phyloP scores from a whole-genome alignment of 192 early-diverging fungal species.

The Backusella tuberculispora region DNA sequence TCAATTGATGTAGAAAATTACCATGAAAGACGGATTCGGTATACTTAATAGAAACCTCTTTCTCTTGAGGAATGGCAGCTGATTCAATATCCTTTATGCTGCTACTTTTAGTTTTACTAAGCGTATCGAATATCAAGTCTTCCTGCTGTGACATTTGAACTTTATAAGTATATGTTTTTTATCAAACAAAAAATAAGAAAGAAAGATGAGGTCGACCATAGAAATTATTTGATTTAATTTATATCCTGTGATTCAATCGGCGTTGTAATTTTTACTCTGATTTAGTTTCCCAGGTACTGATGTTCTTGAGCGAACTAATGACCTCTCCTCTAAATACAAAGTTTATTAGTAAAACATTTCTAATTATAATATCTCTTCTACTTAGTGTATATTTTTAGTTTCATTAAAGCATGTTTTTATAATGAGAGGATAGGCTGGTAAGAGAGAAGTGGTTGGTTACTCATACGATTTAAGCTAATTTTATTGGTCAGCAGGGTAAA shows the following conservation, averaged over 20 bases:
- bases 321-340: not conserved
- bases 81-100: not conserved
- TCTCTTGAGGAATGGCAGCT: not conserved
- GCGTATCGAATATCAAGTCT: too few relatives aligned
- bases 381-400: not conserved
- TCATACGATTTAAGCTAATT: not conserved
- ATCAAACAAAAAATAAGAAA: not conserved
- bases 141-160: not conserved
- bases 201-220: not conserved
- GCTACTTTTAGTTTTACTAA: too few relatives aligned
- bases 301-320: not conserved
- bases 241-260: not conserved
- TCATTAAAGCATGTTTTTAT: not conserved
- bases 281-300: not conserved
- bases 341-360: not conserved
- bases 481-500: not conserved
- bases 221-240: not conserved
- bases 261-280: not conserved
- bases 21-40: not conserved
- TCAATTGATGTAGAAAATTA: not conserved
- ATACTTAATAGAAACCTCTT: not conserved
- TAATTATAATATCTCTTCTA: not conserved
- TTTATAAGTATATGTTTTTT: not conserved
- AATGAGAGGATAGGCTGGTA: not conserved
- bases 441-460: not conserved